Evolutionary conservation across 371 early-diverging fungal genomes (phyloP).

Genomic region (Mortierella sp.): DNA sequence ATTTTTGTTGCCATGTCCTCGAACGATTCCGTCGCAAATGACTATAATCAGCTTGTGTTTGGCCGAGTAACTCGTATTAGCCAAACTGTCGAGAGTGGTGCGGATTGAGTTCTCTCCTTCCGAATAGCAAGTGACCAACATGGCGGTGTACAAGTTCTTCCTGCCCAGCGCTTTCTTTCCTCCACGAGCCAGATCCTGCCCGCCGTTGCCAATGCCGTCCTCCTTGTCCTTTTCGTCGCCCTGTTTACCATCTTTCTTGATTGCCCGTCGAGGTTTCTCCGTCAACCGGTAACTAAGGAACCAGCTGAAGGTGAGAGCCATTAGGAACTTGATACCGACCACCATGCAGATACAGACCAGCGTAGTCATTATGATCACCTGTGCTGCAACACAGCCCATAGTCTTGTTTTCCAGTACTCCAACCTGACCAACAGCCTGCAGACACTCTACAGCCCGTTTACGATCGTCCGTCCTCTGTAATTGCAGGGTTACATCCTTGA

Average conservation of each 20-base stretch:
- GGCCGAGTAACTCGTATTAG: conserved; percentile 73
- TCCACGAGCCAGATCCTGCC: conserved; percentile 47
- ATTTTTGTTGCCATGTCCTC: conserved; percentile 70
- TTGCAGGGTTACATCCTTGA: conserved; percentile 64
- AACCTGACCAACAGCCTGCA: conserved; percentile 61
- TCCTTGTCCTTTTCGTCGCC: conserved; percentile 38
- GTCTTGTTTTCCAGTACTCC: conserved; percentile 65
- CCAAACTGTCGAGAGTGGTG: conserved; percentile 88
- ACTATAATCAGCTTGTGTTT: conserved; percentile 73
- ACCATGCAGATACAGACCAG: conserved; percentile 72
- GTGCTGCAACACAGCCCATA: conserved; percentile 77
- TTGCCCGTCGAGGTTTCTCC: conserved; percentile 29
- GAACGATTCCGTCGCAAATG: conserved; percentile 64
- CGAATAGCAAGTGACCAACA: conserved; percentile 84
- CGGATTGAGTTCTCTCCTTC: conserved; percentile 85
- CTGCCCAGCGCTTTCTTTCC: conserved; percentile 29
- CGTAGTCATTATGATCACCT: conserved; percentile 69
- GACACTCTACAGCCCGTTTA: conserved; percentile 60
- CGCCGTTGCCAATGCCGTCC: conserved; percentile 15
- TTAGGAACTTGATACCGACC: conserved; percentile 74
- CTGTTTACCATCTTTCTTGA: conserved; percentile 17
- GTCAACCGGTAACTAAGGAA: conserved; percentile 61
- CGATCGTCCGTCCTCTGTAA: conserved; percentile 57
- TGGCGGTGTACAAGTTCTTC: conserved; percentile 61
- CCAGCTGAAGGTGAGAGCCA: conserved; percentile 80